phyloP scores from a whole-genome alignment of 2,329 filamentous ascomycete species.

The Cytospora paraplurivora region DNA sequence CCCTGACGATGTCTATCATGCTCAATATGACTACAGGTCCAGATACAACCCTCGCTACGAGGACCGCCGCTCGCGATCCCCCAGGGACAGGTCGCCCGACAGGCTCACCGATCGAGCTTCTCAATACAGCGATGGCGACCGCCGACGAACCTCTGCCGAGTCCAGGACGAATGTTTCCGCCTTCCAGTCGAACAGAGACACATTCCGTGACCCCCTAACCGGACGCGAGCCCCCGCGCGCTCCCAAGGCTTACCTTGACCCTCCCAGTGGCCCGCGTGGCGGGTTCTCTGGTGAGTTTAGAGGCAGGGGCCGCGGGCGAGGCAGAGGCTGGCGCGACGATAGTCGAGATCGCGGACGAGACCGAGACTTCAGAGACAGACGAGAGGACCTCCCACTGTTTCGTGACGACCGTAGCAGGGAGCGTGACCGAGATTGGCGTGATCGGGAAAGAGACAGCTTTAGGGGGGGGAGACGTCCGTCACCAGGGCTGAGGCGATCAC shows the following conservation, averaged over 20 bases:
- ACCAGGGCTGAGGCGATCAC: constrained; percentile 63
- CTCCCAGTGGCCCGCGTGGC: constrained; percentile 67
- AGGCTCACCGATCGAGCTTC: constrained; percentile 58
- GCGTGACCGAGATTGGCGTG: constrained; percentile 54
- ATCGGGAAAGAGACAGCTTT: constrained; percentile 57
- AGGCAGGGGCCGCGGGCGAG: constrained; percentile 59
- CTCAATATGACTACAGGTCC: constrained; percentile 46
- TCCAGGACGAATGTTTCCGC: constrained; percentile 56
- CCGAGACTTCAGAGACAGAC: constrained; percentile 60
- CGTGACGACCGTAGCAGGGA: constrained; percentile 63
- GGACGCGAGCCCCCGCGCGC: constrained; percentile 77
- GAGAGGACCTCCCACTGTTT: constrained; percentile 50
- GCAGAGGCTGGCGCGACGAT: constrained; percentile 62
- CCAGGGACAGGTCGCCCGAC: constrained; percentile 70
- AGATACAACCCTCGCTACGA: constrained; percentile 64
- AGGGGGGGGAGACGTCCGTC: constrained; percentile 60
- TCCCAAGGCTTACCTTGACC: constrained; percentile 75
- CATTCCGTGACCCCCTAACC: constrained; percentile 55
- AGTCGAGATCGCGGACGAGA: constrained; percentile 63
- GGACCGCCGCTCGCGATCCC: constrained; percentile 64
- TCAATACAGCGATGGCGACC: constrained; percentile 65
- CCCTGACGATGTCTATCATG: constrained; percentile 28
- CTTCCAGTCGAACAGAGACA: constrained; percentile 63
- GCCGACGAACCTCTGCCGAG: constrained; percentile 67
- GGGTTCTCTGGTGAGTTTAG: constrained; percentile 67